These are phyloP conservation scores for Xylaria digitata DNA, from an alignment of 2,329 filamentous ascomycete genomes.

Conservation along the genomic window DNA sequence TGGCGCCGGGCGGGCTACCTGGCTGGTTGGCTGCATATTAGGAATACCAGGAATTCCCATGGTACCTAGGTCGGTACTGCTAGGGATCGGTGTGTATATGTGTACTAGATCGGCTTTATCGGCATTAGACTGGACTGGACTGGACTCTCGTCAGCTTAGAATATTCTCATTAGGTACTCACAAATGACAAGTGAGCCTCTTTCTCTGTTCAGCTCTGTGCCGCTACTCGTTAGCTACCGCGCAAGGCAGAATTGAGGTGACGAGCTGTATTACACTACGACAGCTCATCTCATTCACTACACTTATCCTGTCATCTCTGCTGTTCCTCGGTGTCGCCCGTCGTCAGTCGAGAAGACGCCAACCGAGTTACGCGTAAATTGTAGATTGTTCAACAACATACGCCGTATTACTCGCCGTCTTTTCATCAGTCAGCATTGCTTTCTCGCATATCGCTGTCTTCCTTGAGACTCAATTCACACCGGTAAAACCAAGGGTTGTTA, in stretches of 20 bases:
- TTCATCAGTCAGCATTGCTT: background rate
- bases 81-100: background rate
- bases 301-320: background rate
- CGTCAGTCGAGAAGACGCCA: background rate
- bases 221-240: constrained; percentile 10
- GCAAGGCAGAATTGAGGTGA: constrained; percentile 23
- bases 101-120: constrained; percentile 9
- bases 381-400: background rate
- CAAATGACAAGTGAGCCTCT: constrained; percentile 5
- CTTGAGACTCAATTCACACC: background rate
- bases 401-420: too few species aligned
- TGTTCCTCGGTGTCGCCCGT: background rate
- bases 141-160: constrained; percentile 27
- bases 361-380: background rate
- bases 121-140: background rate
- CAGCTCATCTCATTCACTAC: background rate
- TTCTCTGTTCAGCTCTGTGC: constrained; percentile 24
- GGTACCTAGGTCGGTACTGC: background rate
- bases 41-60: background rate
- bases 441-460: background rate
- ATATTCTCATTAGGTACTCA: background rate
- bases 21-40: background rate
- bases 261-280: background rate
- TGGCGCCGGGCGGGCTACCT: constrained; percentile 10
- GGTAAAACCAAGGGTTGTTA: too few species aligned